Percentiles rank a stretch among this genome's conserved stretches.
These are phyloP conservation scores for Myxozyma udenii DNA, from an alignment of 805 yeast species.

Conservation along the genomic window DNA sequence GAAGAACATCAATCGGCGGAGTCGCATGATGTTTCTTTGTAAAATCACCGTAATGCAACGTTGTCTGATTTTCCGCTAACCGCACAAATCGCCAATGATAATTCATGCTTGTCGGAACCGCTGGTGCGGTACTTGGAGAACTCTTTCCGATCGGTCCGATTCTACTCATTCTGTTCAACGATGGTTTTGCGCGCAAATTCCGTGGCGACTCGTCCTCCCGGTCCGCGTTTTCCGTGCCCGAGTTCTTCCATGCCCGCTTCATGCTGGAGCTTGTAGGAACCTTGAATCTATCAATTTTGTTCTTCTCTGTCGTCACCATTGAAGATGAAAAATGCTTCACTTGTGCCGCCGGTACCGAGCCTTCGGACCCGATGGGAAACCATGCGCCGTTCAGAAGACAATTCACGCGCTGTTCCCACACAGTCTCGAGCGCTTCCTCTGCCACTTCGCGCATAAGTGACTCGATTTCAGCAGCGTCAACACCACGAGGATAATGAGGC, in stretches of 20 bases:
- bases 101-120: not conserved
- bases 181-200: too few species aligned
- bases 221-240: not conserved
- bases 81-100: not conserved
- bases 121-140: not conserved
- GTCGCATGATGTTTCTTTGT: not conserved
- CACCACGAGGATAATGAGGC: too few species aligned
- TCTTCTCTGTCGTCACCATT: not conserved
- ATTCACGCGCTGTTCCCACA: constrained; percentile 12
- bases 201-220: too few species aligned
- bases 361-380: constrained; percentile 5
- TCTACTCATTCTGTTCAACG: too few species aligned
- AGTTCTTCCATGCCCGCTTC: not conserved
- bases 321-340: not conserved
- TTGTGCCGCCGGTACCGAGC: not conserved
- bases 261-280: not conserved
- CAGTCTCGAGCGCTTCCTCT: constrained; percentile 4
- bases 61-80: not conserved
- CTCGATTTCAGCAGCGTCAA: constrained; percentile 6
- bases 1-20: not conserved
- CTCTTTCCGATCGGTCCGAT: not conserved
- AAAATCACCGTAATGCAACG: constrained; percentile 2
- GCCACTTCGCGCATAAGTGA: constrained; percentile 8
- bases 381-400: constrained; percentile 17
- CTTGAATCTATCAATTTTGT: not conserved